Base-by-base conservation (phyloP, 345 rosid species). In the Eucalyptus leucophloia region DNA sequence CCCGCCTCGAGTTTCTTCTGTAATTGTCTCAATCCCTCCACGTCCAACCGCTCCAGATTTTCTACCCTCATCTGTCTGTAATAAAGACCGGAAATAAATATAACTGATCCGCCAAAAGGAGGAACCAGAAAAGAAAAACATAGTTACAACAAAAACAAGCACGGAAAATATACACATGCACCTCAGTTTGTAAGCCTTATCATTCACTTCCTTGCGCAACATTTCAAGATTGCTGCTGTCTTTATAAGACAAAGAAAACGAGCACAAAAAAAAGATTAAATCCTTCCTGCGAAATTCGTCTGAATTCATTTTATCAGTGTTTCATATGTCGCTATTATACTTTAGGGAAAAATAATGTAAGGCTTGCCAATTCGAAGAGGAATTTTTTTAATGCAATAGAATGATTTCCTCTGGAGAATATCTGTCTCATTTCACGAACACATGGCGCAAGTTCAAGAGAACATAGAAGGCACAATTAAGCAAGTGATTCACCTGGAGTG, bases 61-160 rank as follows among this genome's bases (percentile, higher is more conserved):
- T 92, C 93, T 49, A 88, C 92, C 87, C 49, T 92, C 90, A 90
- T 89, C 89, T 58, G 88, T 87, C 93, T 92, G 88, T 32, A 7
- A 45, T 4, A 37, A 62, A 42, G 23, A 54, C 54, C 54, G 5
- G 60, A 30, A 26, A 30, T n/a, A 28, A 15, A 28, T n/a, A 50
- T 19, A 86, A 12, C 24, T 53, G 56, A 7, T 53, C 56, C 9
- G 24, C 24, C 56, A 19, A 53, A 53, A 53, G 56, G 56, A 53
- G 56, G 56, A 53, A 53, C 56, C 24, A 53, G 56, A 53, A 53
- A 53, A 53, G 56, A 53, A 53, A 53, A 53, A 53, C n/a, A 60
- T 60, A 12, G 32, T 60, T 60, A 24, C 4, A 7, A 11, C 32
- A 26, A n/a, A 60, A 60, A 60, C 67, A 26, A 60, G n/a, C 32